Base-by-base conservation (phyloP, 176 grass and related monocot species). In the Thalia dealbata region DNA sequence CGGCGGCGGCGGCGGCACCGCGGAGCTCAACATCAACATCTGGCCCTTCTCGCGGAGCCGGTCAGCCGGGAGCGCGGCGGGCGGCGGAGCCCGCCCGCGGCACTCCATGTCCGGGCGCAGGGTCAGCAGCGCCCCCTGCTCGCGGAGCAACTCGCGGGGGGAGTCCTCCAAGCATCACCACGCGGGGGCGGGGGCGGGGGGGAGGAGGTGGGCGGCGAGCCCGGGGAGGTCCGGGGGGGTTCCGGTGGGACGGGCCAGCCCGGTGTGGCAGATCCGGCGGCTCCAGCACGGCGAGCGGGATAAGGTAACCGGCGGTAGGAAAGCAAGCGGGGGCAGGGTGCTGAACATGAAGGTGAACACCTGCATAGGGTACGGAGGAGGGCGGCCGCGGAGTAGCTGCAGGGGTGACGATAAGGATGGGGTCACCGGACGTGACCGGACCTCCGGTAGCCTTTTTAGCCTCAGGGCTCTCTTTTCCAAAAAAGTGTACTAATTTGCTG, bases 21-120 rank as follows among this genome's bases (percentile, higher is more conserved):
- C 71, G 1, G 91, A 96, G 82, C 83, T 96, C 14, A 88, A 87
- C 72, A 96, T 96, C 51, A 91, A 91, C 80, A 96, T 96, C 62
- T 96, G 88, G 91, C 91, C 91, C 0, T 96, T 96, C 78, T 84
- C 85, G 6, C 73, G 88, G 58, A 91, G 91, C 76, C 82, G 85
- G 41, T 96, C 91, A 25, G 91, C 91, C 18, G 87, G 86, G 14
- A 83, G 78, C 26, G 74, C 73, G 61, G 70, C 50, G 0, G 48
- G 48, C 11, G 80, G 79, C 51, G 48, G 64, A 16, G 70, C 8
- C 74, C 81, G 41, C 32, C 79, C 26, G 64, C 14, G 62, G 48
- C 27, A 73, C 6, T 27, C 80, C 14, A 27, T 73, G 13, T 7
- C 78, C 14, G 26, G 77, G 9, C 81, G 83, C 7, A 88, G 88